Evolutionary conservation across 106 monocot species (phyloP).

Genomic region (Dioscorea dumetorum): DNA sequence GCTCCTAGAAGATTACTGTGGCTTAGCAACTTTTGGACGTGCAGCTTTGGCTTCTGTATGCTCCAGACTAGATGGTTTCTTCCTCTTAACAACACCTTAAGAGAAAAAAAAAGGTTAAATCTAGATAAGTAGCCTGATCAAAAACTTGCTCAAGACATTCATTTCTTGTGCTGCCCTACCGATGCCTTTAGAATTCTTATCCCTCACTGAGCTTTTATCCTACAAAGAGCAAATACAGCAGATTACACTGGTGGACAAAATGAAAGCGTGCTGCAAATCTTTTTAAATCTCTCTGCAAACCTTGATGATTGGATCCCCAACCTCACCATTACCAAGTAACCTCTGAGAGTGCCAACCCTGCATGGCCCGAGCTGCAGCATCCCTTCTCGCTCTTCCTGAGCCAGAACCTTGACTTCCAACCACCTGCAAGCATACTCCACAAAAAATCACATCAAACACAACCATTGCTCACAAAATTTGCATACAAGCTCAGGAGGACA

Average conservation of each 20-base stretch:
- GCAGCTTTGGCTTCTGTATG: conserved; percentile 40
- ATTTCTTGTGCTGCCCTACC: conserved; percentile 20
- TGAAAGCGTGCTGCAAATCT: neutral
- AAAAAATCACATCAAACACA: no score
- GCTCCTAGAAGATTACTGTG: conserved; percentile 39
- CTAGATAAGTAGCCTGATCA: neutral
- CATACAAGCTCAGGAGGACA: no score
- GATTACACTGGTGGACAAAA: neutral
- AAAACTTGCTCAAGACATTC: neutral
- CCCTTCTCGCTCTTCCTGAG: conserved; percentile 85
- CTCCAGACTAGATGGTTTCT: conserved; percentile 49
- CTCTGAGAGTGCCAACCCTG: conserved; percentile 91
- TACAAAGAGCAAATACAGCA: conserved; percentile 10
- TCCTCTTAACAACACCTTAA: conserved; percentile 60
- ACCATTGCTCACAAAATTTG: no score
- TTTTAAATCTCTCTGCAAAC: conserved; percentile 15
- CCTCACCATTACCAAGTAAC: conserved; percentile 70
- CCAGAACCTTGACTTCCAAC: conserved; percentile 48
- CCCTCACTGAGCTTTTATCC: conserved; percentile 51
- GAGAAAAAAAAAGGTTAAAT: conserved; percentile 5
- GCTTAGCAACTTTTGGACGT: conserved; percentile 30
- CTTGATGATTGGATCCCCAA: conserved; percentile 83
- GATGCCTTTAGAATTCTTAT: conserved; percentile 56
- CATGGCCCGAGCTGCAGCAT: conserved; percentile 96
- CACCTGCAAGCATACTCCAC: conserved; percentile 14